Percentiles rank a stretch among this genome's conserved stretches.
phyloP scores from a whole-genome alignment of 1,284 basidiomycete species.

The Fomitopsis betulina region DNA sequence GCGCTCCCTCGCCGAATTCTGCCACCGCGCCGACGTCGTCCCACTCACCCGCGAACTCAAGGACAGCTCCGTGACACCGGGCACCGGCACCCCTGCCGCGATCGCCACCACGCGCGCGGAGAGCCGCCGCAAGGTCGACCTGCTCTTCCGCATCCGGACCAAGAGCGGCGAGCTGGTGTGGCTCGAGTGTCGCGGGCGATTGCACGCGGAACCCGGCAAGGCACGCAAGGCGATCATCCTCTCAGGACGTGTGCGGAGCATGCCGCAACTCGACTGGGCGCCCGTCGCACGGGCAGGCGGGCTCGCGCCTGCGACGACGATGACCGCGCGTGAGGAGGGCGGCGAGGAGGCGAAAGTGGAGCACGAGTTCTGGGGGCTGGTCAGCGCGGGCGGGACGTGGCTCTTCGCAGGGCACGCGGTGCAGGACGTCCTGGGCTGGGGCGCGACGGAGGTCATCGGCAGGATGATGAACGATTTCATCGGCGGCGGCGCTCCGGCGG shows the following conservation, averaged over 20 bases:
- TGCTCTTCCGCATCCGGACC: constrained; percentile 73
- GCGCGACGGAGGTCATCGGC: constrained; percentile 66
- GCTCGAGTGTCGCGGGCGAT: constrained; percentile 81
- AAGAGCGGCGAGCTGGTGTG: constrained; percentile 72
- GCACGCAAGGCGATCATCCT: constrained; percentile 87
- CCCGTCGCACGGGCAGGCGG: constrained; percentile 46
- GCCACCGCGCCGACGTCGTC: constrained; percentile 87
- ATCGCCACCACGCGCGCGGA: not conserved
- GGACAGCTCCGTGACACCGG: constrained; percentile 52
- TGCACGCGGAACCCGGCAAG: constrained; percentile 87
- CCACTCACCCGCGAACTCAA: constrained; percentile 92
- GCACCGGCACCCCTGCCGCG: constrained; percentile 10
- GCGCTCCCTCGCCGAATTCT: constrained; percentile 71
- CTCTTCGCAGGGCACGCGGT: constrained; percentile 48
- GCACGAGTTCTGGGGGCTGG: constrained; percentile 56
- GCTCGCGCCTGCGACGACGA: constrained; percentile 20
- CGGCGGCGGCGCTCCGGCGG: constrained; percentile 18
- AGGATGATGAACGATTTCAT: constrained; percentile 54
- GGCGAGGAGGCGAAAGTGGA: constrained; percentile 9
- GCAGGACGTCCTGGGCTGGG: constrained; percentile 60
- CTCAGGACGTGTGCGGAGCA: constrained; percentile 65
- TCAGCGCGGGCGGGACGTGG: constrained; percentile 47
- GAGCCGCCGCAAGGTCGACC: constrained; percentile 50
- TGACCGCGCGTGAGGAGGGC: constrained; percentile 4
- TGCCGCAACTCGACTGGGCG: constrained; percentile 64